A percentile compares a stretch with the other conserved stretches of the same genome.
phyloP scores from a whole-genome alignment of 2,329 filamentous ascomycete genomes.

The Aspergillus arachidicola region DNA sequence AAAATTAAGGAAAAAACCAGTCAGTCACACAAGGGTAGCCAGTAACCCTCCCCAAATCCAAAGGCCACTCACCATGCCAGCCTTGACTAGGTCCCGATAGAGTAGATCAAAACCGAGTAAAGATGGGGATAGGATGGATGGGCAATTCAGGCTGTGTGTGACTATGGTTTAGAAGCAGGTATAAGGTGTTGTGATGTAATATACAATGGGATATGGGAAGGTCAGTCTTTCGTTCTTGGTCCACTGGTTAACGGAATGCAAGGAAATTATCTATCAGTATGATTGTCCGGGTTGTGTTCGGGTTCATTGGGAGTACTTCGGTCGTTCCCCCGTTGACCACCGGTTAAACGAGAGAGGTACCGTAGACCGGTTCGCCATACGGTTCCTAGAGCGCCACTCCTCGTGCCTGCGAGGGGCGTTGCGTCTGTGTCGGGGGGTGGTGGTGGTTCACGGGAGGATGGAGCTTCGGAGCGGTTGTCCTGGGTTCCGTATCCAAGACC shows the following conservation, averaged over 20 bases:
- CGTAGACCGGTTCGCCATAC: constrained; percentile 30
- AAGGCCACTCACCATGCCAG: neutral
- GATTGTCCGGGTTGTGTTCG: constrained; percentile 13
- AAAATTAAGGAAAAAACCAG: neutral
- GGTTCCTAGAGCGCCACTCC: constrained; percentile 23
- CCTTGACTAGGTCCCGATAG: neutral
- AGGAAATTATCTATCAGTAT: neutral
- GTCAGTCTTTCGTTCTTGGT: neutral
- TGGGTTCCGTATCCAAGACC: constrained; percentile 30
- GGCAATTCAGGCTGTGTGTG: neutral
- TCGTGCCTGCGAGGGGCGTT: constrained; percentile 30
- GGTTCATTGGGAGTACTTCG: constrained; percentile 16
- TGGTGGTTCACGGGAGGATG: constrained; percentile 1
- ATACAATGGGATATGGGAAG: neutral
- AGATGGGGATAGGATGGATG: neutral
- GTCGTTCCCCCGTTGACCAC: constrained; percentile 7
- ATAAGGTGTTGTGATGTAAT: neutral
- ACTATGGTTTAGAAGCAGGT: neutral
- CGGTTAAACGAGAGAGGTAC: constrained; percentile 29
- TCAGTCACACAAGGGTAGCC: neutral
- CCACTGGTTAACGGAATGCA: neutral
- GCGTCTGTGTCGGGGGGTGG: constrained; percentile 1
- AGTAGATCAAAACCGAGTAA: neutral
- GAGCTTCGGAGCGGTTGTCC: constrained; percentile 20
- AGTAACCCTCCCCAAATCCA: neutral